A percentile compares a stretch with the other conserved stretches of the same genome.
phyloP scores from a whole-genome alignment of 306 rosid species.

The Corylus heterophylla region DNA sequence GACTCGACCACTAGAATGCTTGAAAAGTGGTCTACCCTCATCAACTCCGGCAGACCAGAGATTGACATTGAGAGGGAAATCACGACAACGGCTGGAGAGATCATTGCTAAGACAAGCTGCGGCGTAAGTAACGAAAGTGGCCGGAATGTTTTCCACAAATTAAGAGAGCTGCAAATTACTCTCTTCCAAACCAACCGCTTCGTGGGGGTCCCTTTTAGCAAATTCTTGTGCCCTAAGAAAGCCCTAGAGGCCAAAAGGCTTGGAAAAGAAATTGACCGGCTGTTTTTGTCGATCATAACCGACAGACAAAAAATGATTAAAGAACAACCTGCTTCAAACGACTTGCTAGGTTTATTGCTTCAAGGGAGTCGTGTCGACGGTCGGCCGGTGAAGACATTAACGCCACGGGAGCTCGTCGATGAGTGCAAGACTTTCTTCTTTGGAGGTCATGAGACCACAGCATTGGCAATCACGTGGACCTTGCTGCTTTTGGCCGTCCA shows the following conservation, averaged over 20 bases:
- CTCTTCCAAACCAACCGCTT: constrained; percentile 66
- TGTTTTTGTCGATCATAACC: constrained; percentile 39
- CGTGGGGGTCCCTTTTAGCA: constrained; percentile 75
- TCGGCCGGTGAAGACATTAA: constrained; percentile 27
- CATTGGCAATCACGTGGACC: constrained; percentile 86
- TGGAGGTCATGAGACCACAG: constrained; percentile 93
- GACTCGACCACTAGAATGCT: constrained; percentile 68
- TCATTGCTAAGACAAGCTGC: constrained; percentile 78
- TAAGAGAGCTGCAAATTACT: constrained; percentile 58
- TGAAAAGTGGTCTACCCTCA: constrained; percentile 52
- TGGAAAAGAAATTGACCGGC: constrained; percentile 61
- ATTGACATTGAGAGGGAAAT: constrained; percentile 66
- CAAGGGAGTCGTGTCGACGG: constrained; percentile 43
- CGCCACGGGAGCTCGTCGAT: constrained; percentile 57
- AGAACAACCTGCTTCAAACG: constrained; percentile 27
- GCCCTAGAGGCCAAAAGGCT: constrained; percentile 57
- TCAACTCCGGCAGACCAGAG: constrained; percentile 46
- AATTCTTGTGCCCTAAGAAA: constrained; percentile 44
- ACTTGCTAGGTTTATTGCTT: constrained; percentile 59
- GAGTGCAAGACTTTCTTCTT: constrained; percentile 92
- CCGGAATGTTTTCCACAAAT: constrained; percentile 44
- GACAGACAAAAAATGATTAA: constrained; percentile 30
- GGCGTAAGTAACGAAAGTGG: constrained; percentile 56
- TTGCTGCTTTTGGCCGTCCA: constrained; percentile 69
- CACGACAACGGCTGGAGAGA: constrained; percentile 62